Evolutionary conservation across 192 early-diverging fungal species (phyloP).

Genomic region (Cetraspora pellucida): DNA sequence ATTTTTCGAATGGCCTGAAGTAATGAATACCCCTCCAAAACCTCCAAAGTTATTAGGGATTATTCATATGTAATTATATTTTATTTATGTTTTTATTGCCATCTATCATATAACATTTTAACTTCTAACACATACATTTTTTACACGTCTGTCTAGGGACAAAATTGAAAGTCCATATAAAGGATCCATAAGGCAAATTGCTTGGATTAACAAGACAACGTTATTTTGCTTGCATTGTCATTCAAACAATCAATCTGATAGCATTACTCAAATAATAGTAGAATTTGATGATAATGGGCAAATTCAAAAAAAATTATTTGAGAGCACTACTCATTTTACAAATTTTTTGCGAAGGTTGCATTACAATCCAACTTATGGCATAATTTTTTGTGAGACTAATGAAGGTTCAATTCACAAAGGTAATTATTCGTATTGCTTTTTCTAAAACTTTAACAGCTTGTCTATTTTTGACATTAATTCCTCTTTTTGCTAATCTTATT

Average conservation of each 20-base stretch:
- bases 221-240: constrained; percentile 63
- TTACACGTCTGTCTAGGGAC: not conserved
- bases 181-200: constrained; percentile 63
- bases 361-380: too few relatives aligned
- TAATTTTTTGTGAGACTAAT: too few relatives aligned
- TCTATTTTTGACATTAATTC: too few relatives aligned
- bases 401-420: too few relatives aligned
- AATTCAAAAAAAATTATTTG: too few relatives aligned
- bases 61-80: constrained; percentile 38
- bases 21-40: constrained; percentile 31
- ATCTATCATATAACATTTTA: not conserved
- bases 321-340: too few relatives aligned
- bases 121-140: not conserved
- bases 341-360: too few relatives aligned
- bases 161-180: not conserved
- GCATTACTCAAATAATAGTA: constrained; percentile 48
- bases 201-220: constrained; percentile 56
- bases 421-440: too few relatives aligned
- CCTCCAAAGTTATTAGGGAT: constrained; percentile 42
- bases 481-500: too few relatives aligned
- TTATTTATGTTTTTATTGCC: not conserved
- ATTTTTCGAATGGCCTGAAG: constrained; percentile 42
- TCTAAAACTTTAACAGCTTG: too few relatives aligned
- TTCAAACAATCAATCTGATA: constrained; percentile 39
- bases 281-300: constrained; percentile 34